phyloP scores from a whole-genome alignment of 2,329 filamentous ascomycete species.

The Xylaria sp. region DNA sequence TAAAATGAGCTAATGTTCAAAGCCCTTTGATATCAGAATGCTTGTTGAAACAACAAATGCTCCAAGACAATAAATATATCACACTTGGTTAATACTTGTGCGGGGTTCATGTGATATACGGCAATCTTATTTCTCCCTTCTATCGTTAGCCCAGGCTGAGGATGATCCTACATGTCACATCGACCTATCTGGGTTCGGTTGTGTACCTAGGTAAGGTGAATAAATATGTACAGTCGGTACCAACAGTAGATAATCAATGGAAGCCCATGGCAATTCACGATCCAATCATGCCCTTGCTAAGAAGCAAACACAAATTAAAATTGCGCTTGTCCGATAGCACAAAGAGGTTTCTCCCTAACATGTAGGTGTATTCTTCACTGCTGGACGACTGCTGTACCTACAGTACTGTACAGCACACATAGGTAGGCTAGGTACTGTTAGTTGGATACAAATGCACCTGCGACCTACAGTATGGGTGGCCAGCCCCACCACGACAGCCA shows the following conservation, averaged over 20 bases:
- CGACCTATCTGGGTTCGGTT: too few species aligned
- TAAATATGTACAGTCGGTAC: too few species aligned
- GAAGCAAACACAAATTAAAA: neutral
- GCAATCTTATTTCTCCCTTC: neutral
- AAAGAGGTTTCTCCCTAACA: neutral
- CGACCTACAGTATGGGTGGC: neutral
- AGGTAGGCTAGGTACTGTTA: too few species aligned
- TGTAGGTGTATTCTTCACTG: neutral
- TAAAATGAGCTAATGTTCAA: too few species aligned
- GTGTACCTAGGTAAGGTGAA: neutral
- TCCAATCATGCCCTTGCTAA: constrained; percentile 16
- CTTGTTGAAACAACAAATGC: neutral
- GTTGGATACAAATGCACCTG: too few species aligned
- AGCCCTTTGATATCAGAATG: neutral
- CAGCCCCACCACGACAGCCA: neutral
- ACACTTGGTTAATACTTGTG: too few species aligned
- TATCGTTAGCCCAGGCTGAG: neutral
- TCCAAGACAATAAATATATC: too few species aligned
- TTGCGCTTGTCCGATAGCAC: neutral
- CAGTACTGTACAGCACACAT: too few species aligned
- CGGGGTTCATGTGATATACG: too few species aligned
- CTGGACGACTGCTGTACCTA: neutral
- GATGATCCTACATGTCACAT: neutral
- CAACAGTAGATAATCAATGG: neutral
- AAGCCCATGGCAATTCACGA: constrained; percentile 2